Evolutionary conservation across 192 early-diverging fungal genomes (phyloP).

Genomic region (Podila minutissima): DNA sequence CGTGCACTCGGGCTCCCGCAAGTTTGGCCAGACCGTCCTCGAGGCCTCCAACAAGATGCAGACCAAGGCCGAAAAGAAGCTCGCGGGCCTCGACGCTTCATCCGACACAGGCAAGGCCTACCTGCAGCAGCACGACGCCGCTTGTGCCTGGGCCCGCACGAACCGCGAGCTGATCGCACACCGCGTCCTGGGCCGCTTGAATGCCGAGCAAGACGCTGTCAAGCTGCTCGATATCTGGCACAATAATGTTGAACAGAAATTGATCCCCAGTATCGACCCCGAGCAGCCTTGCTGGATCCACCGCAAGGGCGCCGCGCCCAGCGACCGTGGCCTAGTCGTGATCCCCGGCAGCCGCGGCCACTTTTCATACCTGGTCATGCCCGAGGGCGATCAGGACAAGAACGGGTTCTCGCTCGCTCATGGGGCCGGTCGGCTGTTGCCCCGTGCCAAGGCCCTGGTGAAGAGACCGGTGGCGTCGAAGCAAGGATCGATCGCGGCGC

Average conservation of each 20-base stretch:
- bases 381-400: conserved; percentile 47
- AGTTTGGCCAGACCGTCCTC: conserved; percentile 60
- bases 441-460: conserved; percentile 56
- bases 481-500: conserved; percentile 38
- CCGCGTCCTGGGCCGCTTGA: conserved; percentile 54
- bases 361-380: conserved; percentile 66
- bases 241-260: conserved; percentile 58
- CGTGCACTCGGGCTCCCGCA: conserved; percentile 68
- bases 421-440: conserved; percentile 62
- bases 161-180: conserved; percentile 68
- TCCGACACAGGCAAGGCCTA: conserved; percentile 48
- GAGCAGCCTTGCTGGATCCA: conserved; percentile 55
- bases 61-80: conserved; percentile 42
- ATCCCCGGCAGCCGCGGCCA: conserved; percentile 69
- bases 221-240: conserved; percentile 68
- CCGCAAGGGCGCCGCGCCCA: conserved; percentile 70
- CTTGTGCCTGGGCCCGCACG: conserved; percentile 57
- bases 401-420: conserved; percentile 68
- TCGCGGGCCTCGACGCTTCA: conserved; percentile 27
- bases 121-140: conserved; percentile 56
- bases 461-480: conserved; percentile 42
- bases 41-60: conserved; percentile 42
- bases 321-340: conserved; percentile 59
- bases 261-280: conserved; percentile 14
- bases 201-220: conserved; percentile 29